Conservation (phyloP, 305 asterid genomes). For the Fraxinus velutina region DNA sequence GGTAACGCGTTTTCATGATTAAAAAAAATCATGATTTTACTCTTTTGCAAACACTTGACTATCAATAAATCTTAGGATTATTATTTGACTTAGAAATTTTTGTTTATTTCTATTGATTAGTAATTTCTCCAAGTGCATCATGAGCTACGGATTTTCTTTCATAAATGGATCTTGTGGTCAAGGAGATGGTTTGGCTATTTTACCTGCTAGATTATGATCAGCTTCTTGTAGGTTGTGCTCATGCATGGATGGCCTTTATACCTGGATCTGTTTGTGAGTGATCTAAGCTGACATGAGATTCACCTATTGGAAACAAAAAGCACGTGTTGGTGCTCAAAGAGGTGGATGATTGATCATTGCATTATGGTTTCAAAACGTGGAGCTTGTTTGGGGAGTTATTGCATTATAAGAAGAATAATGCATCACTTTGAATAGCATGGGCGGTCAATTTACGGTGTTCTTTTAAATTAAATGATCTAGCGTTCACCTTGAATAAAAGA, state of each 20-base stretch:
- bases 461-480: neutral
- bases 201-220: neutral
- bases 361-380: neutral
- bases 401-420: slow-evolving; percentile 2
- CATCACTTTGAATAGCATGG: neutral
- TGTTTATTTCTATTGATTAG: neutral
- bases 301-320: slow-evolving; percentile 1
- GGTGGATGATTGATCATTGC: neutral
- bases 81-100: neutral
- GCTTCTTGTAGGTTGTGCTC: neutral
- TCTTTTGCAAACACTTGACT: neutral
- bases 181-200: neutral
- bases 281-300: neutral
- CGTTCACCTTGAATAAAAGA: neutral
- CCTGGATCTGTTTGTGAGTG: neutral
- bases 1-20: neutral
- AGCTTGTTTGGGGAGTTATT: slow-evolving; percentile 3
- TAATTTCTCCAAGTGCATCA: slow-evolving; percentile 1
- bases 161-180: neutral
- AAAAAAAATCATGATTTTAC: neutral
- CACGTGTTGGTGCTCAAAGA: neutral
- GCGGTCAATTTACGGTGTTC: neutral
- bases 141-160: neutral
- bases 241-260: neutral
- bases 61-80: neutral